Evolutionary conservation across 805 yeast species (phyloP), one percentile per base, ranked within the genome.

Genomic region (Cyberlindnera nakhonratchasimensis): DNA sequence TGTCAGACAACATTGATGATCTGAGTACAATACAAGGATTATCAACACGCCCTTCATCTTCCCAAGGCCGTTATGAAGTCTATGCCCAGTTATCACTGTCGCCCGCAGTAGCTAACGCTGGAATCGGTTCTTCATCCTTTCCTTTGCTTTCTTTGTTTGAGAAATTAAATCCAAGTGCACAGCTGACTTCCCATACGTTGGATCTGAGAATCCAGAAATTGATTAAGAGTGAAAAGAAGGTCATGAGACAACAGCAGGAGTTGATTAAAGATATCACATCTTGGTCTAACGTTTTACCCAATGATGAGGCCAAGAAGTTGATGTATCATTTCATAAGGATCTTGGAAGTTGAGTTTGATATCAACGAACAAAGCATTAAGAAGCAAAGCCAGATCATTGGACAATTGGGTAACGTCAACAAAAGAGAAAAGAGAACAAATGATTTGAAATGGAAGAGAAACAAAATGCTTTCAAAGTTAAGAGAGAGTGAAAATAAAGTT

Each of bases 351-450:
- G 77, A 74, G 53, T 50, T 63, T 14, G 65, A 65, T 13, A 48
- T 63, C 4, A 54, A 61, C 22, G 68, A 65, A 14, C 62, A 59
- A n/a, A 39, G 66, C 25, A 59, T 66, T 16, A 71, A 74, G 41
- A 70, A 67, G 48, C 60, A 72, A 46, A 75, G 71, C 35, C 65
- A 55, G 37, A 59, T 76, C 26, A 69, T 67, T 44, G 52, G 67
- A 13, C 72, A 72, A 41, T 55, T 78, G 37, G 58, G 60, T 9
- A 71, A 69, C 38, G 75, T 78, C 6, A 62, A 70, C 30, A 71
- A 72, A 47, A 62, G 83, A 43, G 84, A 78, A 55, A 62, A 57
- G 43, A 73, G 77, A 51, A 64, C 68, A 20, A 65, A 57, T 17
- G 73, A 68, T 17, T 60, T 73, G 40, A 59, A 62, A 34, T 42